phyloP scores from a whole-genome alignment of 2,329 filamentous ascomycete species.

The Elsinoe batatas region DNA sequence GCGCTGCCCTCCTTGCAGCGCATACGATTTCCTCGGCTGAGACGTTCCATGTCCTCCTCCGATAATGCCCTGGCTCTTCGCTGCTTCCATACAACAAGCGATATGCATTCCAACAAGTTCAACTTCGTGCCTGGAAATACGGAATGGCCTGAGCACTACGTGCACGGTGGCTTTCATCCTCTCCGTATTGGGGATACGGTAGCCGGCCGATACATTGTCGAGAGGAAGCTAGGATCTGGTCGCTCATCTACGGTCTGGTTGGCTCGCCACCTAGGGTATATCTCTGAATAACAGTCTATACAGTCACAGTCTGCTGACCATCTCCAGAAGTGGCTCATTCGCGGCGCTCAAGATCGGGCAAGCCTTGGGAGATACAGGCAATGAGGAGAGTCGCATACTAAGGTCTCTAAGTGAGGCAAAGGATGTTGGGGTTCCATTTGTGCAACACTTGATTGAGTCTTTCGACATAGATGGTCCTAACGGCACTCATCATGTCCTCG shows the following conservation, averaged over 20 bases:
- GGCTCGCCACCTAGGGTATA: background rate
- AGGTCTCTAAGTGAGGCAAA: background rate
- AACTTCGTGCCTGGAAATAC: background rate
- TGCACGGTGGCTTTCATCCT: constrained; percentile 7
- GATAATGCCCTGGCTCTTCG: background rate
- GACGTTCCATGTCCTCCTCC: no score
- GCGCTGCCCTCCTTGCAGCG: no score
- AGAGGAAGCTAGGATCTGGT: constrained; percentile 8
- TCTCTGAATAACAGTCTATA: background rate
- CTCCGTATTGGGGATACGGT: constrained; percentile 6
- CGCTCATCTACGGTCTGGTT: constrained; percentile 11
- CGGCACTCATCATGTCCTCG: background rate
- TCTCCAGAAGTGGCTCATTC: background rate
- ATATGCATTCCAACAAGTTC: background rate
- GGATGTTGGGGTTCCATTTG: background rate
- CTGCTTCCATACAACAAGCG: background rate
- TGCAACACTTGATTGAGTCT: background rate
- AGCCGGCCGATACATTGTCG: background rate
- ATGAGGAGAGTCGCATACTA: background rate
- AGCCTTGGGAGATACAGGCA: background rate
- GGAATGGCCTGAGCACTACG: constrained; percentile 1
- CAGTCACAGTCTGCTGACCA: background rate
- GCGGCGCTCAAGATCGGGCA: background rate
- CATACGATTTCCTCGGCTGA: no score
- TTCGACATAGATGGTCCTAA: background rate